A percentile compares a stretch with the other conserved stretches of the same genome.
phyloP scores from a whole-genome alignment of 768 basidiomycete species.

The Serendipita sp. region DNA sequence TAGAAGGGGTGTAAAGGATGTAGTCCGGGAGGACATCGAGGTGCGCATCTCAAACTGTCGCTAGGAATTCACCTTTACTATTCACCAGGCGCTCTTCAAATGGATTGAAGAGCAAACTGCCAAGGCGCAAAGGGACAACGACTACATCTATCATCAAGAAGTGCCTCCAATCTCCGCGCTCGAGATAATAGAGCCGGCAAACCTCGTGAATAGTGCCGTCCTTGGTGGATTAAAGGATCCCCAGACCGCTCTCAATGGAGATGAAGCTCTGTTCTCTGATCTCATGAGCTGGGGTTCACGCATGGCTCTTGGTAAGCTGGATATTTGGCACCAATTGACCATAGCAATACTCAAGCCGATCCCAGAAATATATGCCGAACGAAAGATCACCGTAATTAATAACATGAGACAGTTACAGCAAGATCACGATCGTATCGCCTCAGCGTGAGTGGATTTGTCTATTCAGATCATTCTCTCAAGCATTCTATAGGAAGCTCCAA shows the following conservation, averaged over 20 bases:
- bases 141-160: constrained; percentile 85
- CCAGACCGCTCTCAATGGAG: constrained; percentile 34
- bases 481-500: constrained; percentile 39
- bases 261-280: constrained; percentile 51
- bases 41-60: constrained; percentile 25
- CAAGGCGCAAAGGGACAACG: constrained; percentile 75
- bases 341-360: neutral
- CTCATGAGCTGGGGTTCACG: constrained; percentile 77
- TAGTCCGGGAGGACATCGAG: constrained; percentile 66
- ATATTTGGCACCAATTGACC: constrained; percentile 5
- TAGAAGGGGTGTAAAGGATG: constrained; percentile 42
- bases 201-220: constrained; percentile 46
- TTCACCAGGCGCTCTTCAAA: constrained; percentile 53
- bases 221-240: constrained; percentile 47
- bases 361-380: constrained; percentile 72
- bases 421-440: constrained; percentile 42
- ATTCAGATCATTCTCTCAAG: constrained; percentile 8
- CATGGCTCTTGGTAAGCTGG: constrained; percentile 72
- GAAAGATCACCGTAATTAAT: constrained; percentile 57
- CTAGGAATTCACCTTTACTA: neutral
- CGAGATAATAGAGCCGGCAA: constrained; percentile 42
- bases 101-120: constrained; percentile 45
- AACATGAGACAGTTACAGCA: constrained; percentile 45
- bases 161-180: constrained; percentile 61
- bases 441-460: constrained; percentile 33